Base-by-base conservation (phyloP, 139 green algal species). In the Diplosphaera chodatii region DNA sequence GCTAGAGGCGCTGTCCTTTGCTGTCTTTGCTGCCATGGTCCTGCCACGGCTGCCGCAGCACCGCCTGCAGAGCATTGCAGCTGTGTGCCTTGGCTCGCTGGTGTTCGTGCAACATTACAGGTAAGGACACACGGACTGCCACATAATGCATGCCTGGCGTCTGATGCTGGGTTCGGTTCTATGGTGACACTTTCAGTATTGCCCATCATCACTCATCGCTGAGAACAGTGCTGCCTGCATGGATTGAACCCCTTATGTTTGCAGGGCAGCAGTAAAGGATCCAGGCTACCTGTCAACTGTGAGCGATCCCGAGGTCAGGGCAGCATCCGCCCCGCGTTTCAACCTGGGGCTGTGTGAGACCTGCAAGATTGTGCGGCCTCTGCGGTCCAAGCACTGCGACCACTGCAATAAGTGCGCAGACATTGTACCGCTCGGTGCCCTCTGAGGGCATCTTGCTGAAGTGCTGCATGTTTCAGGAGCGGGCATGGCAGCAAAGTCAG, bases 311-410 rank as follows among this genome's bases (percentile, higher is more conserved):
- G 48, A 59, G 48, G 48, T 59, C 13, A 18, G 13, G 48, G 48
- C 48, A 18, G 48, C 8, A 18, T 18, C 13, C 16, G 48, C 13
- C 3, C 48, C 48, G 10, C 48, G 48, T 3, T 59, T n/a, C 16
- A 59, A 59, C 18, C 22, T 77, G 8, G 67, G 66, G 27, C 41
- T 33, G 32, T 86, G 80, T 66, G 67, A 70, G 29, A 86, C 76
- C n/a, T 87, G 82, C 64, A 65, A 68, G 21, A 71, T 84, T 29
- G 80, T 82, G 29, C 68, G 73, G 33, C 83, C 83, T 30, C 73
- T 88, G 63, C 77, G 83, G 32, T 84, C 77, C 55, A 87, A 87
- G 66, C 83, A 88, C 71, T 88, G 83, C 69, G 55, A 27, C 32
- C 40, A 37, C 29, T 88, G 83, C 70, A 70, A 70, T 66, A 66